phyloP scores from a whole-genome alignment of 495 filamentous ascomycete species.

The Aspergillus saccharolyticus region DNA sequence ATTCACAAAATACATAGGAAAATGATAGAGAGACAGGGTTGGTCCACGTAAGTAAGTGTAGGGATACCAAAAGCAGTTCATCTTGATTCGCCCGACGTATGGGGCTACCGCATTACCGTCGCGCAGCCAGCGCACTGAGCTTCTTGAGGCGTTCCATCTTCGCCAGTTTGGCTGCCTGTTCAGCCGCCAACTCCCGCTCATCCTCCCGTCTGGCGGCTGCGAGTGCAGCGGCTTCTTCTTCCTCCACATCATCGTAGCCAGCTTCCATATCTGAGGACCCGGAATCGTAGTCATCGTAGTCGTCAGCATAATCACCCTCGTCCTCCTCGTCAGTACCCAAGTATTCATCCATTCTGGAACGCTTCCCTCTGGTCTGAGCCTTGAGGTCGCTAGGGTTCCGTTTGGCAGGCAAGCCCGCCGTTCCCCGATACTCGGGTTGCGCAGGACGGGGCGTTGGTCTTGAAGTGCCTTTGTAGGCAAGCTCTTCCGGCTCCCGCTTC shows the following conservation, averaged over 20 bases:
- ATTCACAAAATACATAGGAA: neutral
- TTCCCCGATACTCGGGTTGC: slow-evolving; percentile 54
- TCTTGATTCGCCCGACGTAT: slow-evolving; percentile 18
- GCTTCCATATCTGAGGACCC: slow-evolving; percentile 67
- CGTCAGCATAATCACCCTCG: slow-evolving; percentile 39
- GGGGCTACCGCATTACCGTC: slow-evolving; percentile 11
- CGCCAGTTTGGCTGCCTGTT: slow-evolving; percentile 49
- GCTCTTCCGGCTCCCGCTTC: slow-evolving; percentile 29
- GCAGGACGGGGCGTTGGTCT: slow-evolving; percentile 34
- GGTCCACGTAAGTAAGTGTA: neutral
- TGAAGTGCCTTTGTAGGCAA: slow-evolving; percentile 50
- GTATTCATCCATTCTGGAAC: slow-evolving; percentile 40
- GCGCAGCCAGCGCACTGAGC: slow-evolving; percentile 41
- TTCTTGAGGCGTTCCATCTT: slow-evolving; percentile 54
- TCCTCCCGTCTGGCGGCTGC: slow-evolving; percentile 53
- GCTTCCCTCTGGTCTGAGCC: slow-evolving; percentile 24
- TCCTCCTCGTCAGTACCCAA: slow-evolving; percentile 46
- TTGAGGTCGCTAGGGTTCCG: slow-evolving; percentile 31
- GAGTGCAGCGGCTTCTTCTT: slow-evolving; percentile 52
- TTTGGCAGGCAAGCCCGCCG: slow-evolving; percentile 31
- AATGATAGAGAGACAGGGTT: slow-evolving; percentile 9
- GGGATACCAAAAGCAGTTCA: neutral
- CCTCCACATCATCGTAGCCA: slow-evolving; percentile 52
- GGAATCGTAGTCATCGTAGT: slow-evolving; percentile 51
- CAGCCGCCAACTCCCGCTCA: slow-evolving; percentile 49